Base-by-base conservation (phyloP, 148 eudicot species). In the Simmondsia chinensis region DNA sequence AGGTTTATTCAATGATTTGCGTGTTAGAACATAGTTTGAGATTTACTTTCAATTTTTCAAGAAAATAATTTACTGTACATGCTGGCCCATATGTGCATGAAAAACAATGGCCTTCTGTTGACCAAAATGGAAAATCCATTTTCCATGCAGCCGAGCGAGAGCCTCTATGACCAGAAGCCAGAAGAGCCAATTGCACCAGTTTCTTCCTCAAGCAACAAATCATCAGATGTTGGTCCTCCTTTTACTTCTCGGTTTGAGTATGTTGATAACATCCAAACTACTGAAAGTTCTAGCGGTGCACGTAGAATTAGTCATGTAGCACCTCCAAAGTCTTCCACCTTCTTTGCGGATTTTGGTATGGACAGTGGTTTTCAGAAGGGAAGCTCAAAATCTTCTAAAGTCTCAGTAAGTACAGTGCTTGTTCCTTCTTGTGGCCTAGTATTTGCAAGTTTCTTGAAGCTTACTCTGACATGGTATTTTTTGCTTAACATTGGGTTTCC, bases 151-250 rank as follows among this genome's bases (percentile, higher is more conserved):
- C 69, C 95, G 35, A 91, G 48, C 61, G 99, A 82, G 54, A 71
- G 64, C 69, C 94, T 91, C 24, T 91, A 86, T 64, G 99, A 91
- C 30, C 99, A 91, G 61, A 91, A 82, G 65, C 99, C 99, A 26
- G 99, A 86, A 65, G 99, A 82, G 53, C 65, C 63, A 52, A 82
- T 86, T 46, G 74, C 62, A 39, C 86, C 81, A 65, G 77, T 80
- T 74, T 62, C 83, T 18, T 68, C 69, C 38, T 54, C 89, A 15
- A 62, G 75, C 54, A 74, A 64, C 64, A 64, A 40, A 40, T 40
- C 75, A 3, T 39, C 79, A 16, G 29, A 68, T 18, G 55, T 43
- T 50, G 74, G 78, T 45, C 38, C 87, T 48, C 68, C 97, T 18
- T 68, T 71, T 39, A 37, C 83, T 18, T 79, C 99, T 37, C 86